Base-by-base conservation (phyloP, 73 alveolate species). In the Paramecium sexaurelia region DNA sequence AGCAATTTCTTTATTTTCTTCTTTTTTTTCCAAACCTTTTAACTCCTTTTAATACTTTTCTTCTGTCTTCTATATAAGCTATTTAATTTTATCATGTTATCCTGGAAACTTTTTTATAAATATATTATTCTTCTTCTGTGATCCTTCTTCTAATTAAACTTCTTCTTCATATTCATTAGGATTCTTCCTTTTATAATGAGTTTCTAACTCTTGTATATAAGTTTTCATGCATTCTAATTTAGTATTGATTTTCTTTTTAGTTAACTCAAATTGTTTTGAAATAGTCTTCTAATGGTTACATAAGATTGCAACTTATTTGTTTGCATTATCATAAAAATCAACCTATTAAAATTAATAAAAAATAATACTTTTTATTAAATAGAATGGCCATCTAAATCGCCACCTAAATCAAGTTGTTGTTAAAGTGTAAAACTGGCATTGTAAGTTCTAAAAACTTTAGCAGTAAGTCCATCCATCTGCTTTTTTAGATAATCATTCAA, bases 361-460 rank as follows among this genome's bases (percentile, higher is more conserved):
- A n/a, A 91, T 37, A 78, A 39, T 45, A 92, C 92, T 10, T 94
- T 41, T 27, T 11, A 55, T 75, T 88, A 41, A 39, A 94, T 92
- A 9, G 91, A 92, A 40, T 91, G 85, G 55, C 92, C 91, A 27
- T 92, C 94, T 71, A 97, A 33, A 17, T 86, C 86, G 5, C 47
- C 93, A 32, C 89, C 91, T 88, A n/a, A 55, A 69, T 88, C 94
- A 22, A 88, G 92, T 90, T 96, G 93, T 85, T 92, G 71, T 94
- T 98, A 96, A 73, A 98, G 95, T 6, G 99, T 97, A 83, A 93
- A 92, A 55, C 99, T 97, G 43, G 99, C 99, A 93, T 98, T 98
- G 95, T 97, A 98, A 26, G 99, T 98, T 87, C 99, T 96, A 85
- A 98, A 98, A 35, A 98, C 99, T 92, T 98, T 98, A 0, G 99